phyloP scores from a whole-genome alignment of 2,329 filamentous ascomycete species.

The Aspergillus sojae region DNA sequence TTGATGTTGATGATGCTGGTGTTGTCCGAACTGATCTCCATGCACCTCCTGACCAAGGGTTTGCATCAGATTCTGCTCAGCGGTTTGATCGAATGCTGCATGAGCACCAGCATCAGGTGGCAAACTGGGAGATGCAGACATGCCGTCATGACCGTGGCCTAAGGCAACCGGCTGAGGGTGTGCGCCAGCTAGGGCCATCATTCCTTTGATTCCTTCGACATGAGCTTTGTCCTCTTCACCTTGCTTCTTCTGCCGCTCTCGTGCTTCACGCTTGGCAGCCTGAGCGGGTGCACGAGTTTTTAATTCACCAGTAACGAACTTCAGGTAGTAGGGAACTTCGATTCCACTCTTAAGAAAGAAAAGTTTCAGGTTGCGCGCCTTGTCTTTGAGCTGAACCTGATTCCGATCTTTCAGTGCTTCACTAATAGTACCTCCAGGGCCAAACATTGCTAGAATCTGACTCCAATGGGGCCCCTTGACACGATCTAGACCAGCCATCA shows the following conservation, averaged over 20 bases:
- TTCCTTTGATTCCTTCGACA: conserved; percentile 50
- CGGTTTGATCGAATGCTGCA: conserved; percentile 41
- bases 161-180: conserved; percentile 37
- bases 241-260: conserved; percentile 49
- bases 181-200: conserved; percentile 50
- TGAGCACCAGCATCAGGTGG: conserved; percentile 36
- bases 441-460: conserved; percentile 84
- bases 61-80: conserved; percentile 48
- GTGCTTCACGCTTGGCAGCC: conserved; percentile 52
- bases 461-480: conserved; percentile 94
- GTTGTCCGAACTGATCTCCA: conserved; percentile 38
- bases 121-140: conserved; percentile 42
- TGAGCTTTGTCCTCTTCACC: conserved; percentile 52
- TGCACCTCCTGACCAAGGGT: conserved; percentile 47
- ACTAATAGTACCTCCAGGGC: conserved; percentile 74
- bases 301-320: conserved; percentile 85
- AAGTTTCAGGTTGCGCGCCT: conserved; percentile 84
- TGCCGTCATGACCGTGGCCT: conserved; percentile 35
- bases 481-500: conserved; percentile 84
- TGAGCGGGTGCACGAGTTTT: conserved; percentile 78
- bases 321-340: conserved; percentile 84
- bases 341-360: conserved; percentile 91
- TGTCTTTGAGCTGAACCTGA: conserved; percentile 90
- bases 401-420: conserved; percentile 85
- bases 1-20: conserved; percentile 35